phyloP scores from a whole-genome alignment of 2,329 filamentous ascomycete species.

The Hypoxylon sp. region DNA sequence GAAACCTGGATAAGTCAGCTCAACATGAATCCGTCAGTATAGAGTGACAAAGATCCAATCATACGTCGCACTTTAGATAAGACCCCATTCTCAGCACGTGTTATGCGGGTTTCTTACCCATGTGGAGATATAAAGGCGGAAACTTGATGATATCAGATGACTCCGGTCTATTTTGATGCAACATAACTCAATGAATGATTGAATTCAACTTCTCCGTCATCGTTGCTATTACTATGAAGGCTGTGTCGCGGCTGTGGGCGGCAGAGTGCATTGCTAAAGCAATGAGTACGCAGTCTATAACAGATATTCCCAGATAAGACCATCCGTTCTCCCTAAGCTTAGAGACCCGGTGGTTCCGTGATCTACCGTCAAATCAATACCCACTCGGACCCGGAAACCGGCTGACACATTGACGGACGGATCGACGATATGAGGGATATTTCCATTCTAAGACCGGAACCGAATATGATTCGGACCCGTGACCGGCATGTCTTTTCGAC shows the following conservation, averaged over 20 bases:
- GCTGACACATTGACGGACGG: neutral
- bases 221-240: neutral
- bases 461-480: neutral
- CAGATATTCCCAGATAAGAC: neutral
- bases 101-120: no score
- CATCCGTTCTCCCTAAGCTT: neutral
- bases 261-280: neutral
- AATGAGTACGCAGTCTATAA: neutral
- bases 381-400: slow-evolving; percentile 5
- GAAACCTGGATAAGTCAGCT: neutral
- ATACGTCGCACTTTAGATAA: neutral
- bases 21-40: neutral
- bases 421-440: neutral
- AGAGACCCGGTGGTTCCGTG: neutral
- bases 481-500: neutral
- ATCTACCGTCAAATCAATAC: slow-evolving; percentile 2
- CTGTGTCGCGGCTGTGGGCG: no score
- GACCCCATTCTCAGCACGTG: no score
- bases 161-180: neutral
- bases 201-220: neutral
- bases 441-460: slow-evolving; percentile 18
- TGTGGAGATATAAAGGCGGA: no score
- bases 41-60: neutral
- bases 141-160: neutral
- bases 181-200: neutral